These are phyloP conservation scores for Phyllosticta citribraziliensis DNA, from an alignment of 2,329 filamentous ascomycete genomes.

Conservation along the genomic window DNA sequence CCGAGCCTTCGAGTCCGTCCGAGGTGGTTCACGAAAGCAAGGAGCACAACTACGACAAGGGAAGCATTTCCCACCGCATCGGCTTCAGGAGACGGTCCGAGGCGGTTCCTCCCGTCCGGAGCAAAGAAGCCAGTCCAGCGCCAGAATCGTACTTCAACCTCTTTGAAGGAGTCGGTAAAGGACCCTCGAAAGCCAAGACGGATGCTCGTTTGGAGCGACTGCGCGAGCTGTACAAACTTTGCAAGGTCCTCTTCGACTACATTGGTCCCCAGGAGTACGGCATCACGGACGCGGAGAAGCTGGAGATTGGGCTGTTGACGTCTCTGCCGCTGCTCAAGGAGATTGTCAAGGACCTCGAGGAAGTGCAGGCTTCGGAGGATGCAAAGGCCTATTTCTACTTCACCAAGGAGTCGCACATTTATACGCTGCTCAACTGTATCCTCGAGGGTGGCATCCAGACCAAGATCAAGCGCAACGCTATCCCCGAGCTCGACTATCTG, in stretches of 20 bases:
- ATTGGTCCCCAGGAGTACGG: constrained; percentile 98
- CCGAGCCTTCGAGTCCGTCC: constrained; percentile 17
- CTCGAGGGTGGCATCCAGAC: constrained; percentile 93
- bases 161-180: constrained; percentile 59
- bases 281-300: constrained; percentile 88
- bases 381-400: constrained; percentile 98
- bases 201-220: constrained; percentile 81
- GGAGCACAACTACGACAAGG: constrained; percentile 21
- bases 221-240: constrained; percentile 83
- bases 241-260: constrained; percentile 95
- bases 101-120: constrained; percentile 14
- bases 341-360: constrained; percentile 92
- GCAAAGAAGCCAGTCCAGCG: constrained; percentile 6
- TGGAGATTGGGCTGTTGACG: constrained; percentile 94
- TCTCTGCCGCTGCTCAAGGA: constrained; percentile 90
- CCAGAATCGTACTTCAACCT: constrained; percentile 74
- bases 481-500: constrained; percentile 94
- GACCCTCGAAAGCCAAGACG: constrained; percentile 59
- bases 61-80: constrained; percentile 36
- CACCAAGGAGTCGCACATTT: constrained; percentile 98
- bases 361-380: constrained; percentile 89
- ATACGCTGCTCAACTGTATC: constrained; percentile 95
- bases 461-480: constrained; percentile 90
- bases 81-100: constrained; percentile 46
- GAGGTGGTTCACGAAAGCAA: constrained; percentile 19